Conservation (phyloP, 495 filamentous ascomycete species). For the Letharia columbiana region DNA sequence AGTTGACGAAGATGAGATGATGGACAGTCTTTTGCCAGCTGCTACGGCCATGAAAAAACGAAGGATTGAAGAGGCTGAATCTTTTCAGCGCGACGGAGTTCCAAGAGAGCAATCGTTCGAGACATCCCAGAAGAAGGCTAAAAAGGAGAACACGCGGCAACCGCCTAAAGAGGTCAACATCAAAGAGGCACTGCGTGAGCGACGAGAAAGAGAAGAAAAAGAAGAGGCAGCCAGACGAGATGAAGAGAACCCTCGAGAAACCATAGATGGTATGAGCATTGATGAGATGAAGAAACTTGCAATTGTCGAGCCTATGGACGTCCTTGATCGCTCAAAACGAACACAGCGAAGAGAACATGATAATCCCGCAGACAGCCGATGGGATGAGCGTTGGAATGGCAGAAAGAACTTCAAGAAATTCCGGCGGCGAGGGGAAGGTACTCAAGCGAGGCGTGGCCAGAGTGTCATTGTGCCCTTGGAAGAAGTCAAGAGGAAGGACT, state of each 20-base stretch:
- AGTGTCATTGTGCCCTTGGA: constrained; percentile 70
- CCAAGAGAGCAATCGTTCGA: constrained; percentile 19
- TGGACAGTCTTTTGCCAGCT: constrained; percentile 60
- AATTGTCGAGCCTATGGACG: constrained; percentile 72
- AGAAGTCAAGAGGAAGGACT: constrained; percentile 68
- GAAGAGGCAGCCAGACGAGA: constrained; percentile 54
- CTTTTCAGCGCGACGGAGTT: constrained; percentile 27
- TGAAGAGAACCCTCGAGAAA: constrained; percentile 45
- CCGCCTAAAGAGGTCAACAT: constrained; percentile 58
- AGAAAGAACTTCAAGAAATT: constrained; percentile 97
- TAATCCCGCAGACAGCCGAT: constrained; percentile 50
- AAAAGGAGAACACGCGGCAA: constrained; percentile 32
- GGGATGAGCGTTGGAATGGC: constrained; percentile 91
- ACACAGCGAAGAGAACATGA: constrained; percentile 22
- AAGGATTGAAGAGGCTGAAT: constrained; percentile 43
- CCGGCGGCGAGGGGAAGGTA: constrained; percentile 50
- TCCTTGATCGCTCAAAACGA: constrained; percentile 35
- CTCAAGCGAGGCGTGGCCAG: constrained; percentile 38
- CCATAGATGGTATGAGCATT: constrained; percentile 53
- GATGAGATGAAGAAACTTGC: constrained; percentile 64
- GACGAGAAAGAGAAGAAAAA: constrained; percentile 62
- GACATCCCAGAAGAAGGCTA: constrained; percentile 26
- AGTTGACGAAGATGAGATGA: constrained; percentile 44
- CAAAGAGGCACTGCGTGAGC: constrained; percentile 56
- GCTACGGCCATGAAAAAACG: constrained; percentile 66